Evolutionary conservation across 1,139 yeast genomes (phyloP).

Genomic region (Protomyces lactucae-debilis): DNA sequence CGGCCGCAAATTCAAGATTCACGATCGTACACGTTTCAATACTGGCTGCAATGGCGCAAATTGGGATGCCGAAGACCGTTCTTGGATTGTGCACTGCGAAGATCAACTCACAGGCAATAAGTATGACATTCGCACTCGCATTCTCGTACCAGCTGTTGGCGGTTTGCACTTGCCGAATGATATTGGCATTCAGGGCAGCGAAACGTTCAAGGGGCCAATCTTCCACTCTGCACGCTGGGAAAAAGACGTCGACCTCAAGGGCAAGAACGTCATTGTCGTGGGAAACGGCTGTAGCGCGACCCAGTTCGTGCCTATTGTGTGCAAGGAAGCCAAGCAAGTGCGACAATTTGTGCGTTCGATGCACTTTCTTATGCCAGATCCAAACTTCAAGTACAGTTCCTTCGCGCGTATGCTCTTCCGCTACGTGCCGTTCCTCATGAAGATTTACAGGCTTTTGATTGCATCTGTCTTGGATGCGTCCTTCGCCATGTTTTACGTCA

Average conservation of each 20-base stretch:
- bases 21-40: slow-evolving; percentile 31
- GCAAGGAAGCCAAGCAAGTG: slow-evolving; percentile 19
- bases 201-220: slow-evolving; percentile 35
- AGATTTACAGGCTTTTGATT: slow-evolving; percentile 10
- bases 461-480: slow-evolving; percentile 15
- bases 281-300: slow-evolving; percentile 38
- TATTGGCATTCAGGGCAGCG: slow-evolving; percentile 35
- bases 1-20: slow-evolving; percentile 34
- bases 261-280: slow-evolving; percentile 36
- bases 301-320: slow-evolving; percentile 35
- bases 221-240: slow-evolving; percentile 37
- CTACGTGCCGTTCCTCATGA: slow-evolving; percentile 13
- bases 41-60: slow-evolving; percentile 31
- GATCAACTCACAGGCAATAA: slow-evolving; percentile 28
- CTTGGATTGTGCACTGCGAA: slow-evolving; percentile 34
- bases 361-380: slow-evolving; percentile 25
- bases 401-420: slow-evolving; percentile 3
- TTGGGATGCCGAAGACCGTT: slow-evolving; percentile 34
- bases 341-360: slow-evolving; percentile 24
- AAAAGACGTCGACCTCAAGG: slow-evolving; percentile 32
- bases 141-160: slow-evolving; percentile 34
- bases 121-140: slow-evolving; percentile 22
- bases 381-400: slow-evolving; percentile 10
- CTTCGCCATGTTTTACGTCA: slow-evolving; percentile 14
- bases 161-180: slow-evolving; percentile 34